phyloP scores from a whole-genome alignment of 495 filamentous ascomycete genomes.

The Neurospora intermedia region DNA sequence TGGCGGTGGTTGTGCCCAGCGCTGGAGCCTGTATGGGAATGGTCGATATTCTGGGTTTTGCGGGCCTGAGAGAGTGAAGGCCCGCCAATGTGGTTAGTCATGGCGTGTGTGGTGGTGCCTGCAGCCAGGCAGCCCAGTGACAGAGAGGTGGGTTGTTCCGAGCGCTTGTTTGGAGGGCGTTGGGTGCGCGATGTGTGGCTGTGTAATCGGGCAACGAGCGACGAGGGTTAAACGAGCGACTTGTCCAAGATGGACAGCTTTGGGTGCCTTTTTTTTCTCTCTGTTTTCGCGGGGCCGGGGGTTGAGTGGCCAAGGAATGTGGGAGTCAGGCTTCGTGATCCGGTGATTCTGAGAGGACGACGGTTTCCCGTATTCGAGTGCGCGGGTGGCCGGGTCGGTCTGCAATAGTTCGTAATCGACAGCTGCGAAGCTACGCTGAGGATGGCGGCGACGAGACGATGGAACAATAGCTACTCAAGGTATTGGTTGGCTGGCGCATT shows the following conservation, averaged over 20 bases:
- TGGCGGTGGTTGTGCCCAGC: slow-evolving; percentile 20
- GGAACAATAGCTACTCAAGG: neutral
- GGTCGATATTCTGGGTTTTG: slow-evolving; percentile 6
- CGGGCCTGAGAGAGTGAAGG: slow-evolving; percentile 46
- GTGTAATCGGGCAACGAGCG: neutral
- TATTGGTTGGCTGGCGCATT: neutral
- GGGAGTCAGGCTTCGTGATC: neutral
- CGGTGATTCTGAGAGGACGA: neutral
- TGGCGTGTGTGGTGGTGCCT: slow-evolving; percentile 28
- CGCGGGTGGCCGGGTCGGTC: neutral
- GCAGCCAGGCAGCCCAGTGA: slow-evolving; percentile 8
- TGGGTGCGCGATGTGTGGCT: neutral
- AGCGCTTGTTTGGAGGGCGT: neutral
- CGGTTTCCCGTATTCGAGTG: neutral
- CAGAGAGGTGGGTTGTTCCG: slow-evolving; percentile 1
- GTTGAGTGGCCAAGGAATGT: neutral
- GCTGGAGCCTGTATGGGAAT: slow-evolving; percentile 13
- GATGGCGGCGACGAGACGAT: neutral
- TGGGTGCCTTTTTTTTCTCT: neutral
- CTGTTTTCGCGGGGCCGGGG: neutral
- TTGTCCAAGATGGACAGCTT: neutral
- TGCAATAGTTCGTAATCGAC: neutral
- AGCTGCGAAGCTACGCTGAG: neutral
- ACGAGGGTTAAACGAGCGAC: neutral
- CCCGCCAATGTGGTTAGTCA: slow-evolving; percentile 39